Percentiles rank a stretch among this genome's conserved stretches.
Conservation (phyloP, 192 early-diverging fungal species). For the Tieghemiomyces parasiticus region DNA sequence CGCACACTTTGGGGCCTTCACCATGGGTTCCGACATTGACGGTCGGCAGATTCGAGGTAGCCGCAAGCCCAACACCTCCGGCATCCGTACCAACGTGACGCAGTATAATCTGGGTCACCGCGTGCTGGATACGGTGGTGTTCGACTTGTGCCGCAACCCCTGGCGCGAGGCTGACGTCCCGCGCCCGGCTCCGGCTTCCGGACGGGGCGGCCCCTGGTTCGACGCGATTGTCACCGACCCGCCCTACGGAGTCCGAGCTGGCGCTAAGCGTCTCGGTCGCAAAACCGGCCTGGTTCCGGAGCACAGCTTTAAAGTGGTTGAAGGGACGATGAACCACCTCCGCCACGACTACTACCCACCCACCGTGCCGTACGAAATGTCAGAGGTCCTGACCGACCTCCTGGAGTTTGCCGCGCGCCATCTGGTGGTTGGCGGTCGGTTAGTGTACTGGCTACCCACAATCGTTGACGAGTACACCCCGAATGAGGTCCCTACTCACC, state of each 20-base stretch:
- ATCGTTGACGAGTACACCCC: constrained; percentile 69
- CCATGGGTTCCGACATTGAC: constrained; percentile 93
- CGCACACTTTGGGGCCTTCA: constrained; percentile 83
- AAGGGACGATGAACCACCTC: constrained; percentile 22
- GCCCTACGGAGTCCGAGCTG: constrained; percentile 94
- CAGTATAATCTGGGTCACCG: constrained; percentile 64
- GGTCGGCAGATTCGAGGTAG: constrained; percentile 94
- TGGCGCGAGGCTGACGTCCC: constrained; percentile 34
- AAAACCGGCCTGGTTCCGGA: constrained; percentile 23
- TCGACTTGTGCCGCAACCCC: constrained; percentile 77
- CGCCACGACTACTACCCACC: constrained; percentile 65
- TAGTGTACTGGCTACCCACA: constrained; percentile 96
- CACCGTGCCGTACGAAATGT: constrained; percentile 93
- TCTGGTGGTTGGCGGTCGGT: constrained; percentile 62
- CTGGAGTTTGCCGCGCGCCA: constrained; percentile 65
- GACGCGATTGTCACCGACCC: constrained; percentile 93
- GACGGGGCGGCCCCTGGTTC: constrained; percentile 26
- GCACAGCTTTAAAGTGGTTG: constrained; percentile 17
- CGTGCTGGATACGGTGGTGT: constrained; percentile 70
- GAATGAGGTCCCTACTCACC: constrained; percentile 71
- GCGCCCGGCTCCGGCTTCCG: not conserved
- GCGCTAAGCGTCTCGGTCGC: constrained; percentile 79
- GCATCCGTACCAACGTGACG: constrained; percentile 58
- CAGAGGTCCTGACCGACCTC: constrained; percentile 71
- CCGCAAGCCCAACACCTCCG: constrained; percentile 16